Percentiles rank a stretch among this genome's conserved stretches.
These are phyloP conservation scores for Colletotrichum orchidophilum DNA, from an alignment of 2,329 filamentous ascomycete species.

Conservation along the genomic window DNA sequence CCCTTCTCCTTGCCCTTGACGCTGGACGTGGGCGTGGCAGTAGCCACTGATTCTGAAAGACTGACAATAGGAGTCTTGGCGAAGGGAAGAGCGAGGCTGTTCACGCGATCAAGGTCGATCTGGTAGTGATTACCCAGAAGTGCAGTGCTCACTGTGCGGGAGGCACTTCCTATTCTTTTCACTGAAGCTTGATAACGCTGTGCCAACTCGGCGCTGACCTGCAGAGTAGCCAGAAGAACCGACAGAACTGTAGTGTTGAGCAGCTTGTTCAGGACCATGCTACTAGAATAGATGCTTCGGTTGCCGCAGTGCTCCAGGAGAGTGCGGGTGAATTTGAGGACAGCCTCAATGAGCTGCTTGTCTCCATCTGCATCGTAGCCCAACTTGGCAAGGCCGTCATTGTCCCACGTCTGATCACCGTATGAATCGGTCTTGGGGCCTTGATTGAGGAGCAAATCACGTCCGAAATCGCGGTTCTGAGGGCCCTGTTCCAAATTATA, in stretches of 20 bases:
- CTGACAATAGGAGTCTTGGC: conserved; percentile 72
- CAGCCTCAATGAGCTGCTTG: conserved; percentile 77
- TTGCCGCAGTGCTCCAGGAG: conserved; percentile 96
- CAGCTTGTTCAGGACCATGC: conserved; percentile 85
- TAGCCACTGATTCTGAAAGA: conserved; percentile 58
- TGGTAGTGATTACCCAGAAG: conserved; percentile 88
- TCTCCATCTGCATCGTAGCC: conserved; percentile 82
- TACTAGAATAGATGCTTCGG: conserved; percentile 94
- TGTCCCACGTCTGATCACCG: conserved; percentile 58
- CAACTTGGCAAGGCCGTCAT: conserved; percentile 60
- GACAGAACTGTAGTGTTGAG: conserved; percentile 86
- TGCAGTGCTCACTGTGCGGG: conserved; percentile 73
- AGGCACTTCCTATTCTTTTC: conserved; percentile 75
- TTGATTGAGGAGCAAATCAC: conserved; percentile 69
- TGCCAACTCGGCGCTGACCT: conserved; percentile 85
- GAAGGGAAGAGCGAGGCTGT: conserved; percentile 85
- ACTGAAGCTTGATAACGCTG: conserved; percentile 93
- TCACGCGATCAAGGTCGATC: conserved; percentile 81
- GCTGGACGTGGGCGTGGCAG: conserved; percentile 63
- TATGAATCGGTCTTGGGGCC: conserved; percentile 61
- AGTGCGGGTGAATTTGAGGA: conserved; percentile 87
- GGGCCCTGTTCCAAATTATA: conserved; percentile 85
- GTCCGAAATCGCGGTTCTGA: conserved; percentile 79
- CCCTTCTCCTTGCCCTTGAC: conserved; percentile 82
- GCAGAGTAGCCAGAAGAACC: conserved; percentile 80